Conservation (phyloP, 2,329 filamentous ascomycete genomes). For the Cladosporium sp. region DNA sequence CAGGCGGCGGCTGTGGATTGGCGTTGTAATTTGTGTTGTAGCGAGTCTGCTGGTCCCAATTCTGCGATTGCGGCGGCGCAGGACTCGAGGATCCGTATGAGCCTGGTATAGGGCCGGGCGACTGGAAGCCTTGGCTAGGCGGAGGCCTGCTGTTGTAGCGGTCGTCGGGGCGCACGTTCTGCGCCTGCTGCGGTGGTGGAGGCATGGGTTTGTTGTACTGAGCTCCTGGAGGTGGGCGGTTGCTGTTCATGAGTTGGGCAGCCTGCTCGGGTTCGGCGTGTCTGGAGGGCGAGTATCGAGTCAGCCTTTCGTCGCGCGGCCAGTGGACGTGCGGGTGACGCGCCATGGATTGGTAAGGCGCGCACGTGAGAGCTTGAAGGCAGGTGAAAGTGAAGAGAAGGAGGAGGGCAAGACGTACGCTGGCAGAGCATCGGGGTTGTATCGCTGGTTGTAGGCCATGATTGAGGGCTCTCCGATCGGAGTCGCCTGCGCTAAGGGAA, state of each 20-base stretch:
- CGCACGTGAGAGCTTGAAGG: neutral
- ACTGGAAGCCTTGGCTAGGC: slow-evolving; percentile 32
- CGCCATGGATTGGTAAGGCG: neutral
- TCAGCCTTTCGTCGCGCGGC: slow-evolving; percentile 24
- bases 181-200: slow-evolving; percentile 32
- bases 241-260: slow-evolving; percentile 41
- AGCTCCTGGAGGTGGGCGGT: slow-evolving; percentile 29
- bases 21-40: slow-evolving; percentile 34
- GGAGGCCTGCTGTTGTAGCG: slow-evolving; percentile 30
- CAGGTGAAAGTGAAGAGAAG: slow-evolving; percentile 11
- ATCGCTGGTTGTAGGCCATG: slow-evolving; percentile 93
- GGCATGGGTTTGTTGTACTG: slow-evolving; percentile 46
- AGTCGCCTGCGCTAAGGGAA: slow-evolving; percentile 16
- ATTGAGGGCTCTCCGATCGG: neutral
- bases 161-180: slow-evolving; percentile 41
- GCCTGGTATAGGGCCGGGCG: slow-evolving; percentile 38
- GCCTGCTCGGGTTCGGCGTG: slow-evolving; percentile 72
- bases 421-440: slow-evolving; percentile 92
- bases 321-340: slow-evolving; percentile 12
- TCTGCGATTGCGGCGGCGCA: slow-evolving; percentile 27
- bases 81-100: slow-evolving; percentile 39
- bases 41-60: slow-evolving; percentile 18
- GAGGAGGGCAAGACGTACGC: slow-evolving; percentile 60
- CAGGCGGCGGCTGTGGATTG: slow-evolving; percentile 27
- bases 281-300: slow-evolving; percentile 42